Evolutionary conservation across 2,329 filamentous ascomycete species (phyloP), one percentile per base, ranked within the genome.

Genomic region (Ophiocordyceps sinensis): DNA sequence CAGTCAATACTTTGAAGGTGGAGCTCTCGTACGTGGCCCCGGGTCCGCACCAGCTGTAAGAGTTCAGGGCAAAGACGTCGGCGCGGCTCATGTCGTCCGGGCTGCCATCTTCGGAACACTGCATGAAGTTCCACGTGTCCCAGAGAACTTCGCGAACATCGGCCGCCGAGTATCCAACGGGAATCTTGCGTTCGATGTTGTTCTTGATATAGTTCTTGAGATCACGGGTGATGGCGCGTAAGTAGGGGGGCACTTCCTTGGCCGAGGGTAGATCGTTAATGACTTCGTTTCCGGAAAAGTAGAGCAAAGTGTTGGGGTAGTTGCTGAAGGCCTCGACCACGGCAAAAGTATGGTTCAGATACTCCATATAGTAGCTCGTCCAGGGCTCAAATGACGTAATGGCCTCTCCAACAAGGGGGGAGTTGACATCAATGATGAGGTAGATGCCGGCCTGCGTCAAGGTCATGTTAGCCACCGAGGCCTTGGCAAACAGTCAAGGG

Each of bases 201-300:
- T 77, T 79, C 62, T 77, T 75, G 64, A 87, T 79, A 67, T 88
- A 88, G 57, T 79, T 80, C 70, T 85, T 86, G 58, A 88, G 69
- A 61, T 88, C 83, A 54, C 83, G 79, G 37, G 80, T 86, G 47
- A 85, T 75, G 46, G 83, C 83, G 61, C 77, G 71, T 49, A 80
- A 67, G 58, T 85, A 88, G n/a, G 77, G 79, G 35, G 82, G 81
- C 29, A 75, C 77, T 41, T 59, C 61, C 41, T 67, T 61, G 47
- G 75, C 79, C 31, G 74, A 79, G 36, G 67, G 56, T 39, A 75
- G 66, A 48, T 79, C 67, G 59, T 82, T 79, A 61, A 85, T 83
- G 53, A 86, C 79, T 62, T 87, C 82, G 60, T 87, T 87, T 43
- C 77, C 82, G 37, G 81, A 79, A 67, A 86, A 87, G 72, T 82